Evolutionary conservation across 192 early-diverging fungal species (phyloP), one percentile per base, ranked within the genome.

Genomic region (Entrophospora sp.): DNA sequence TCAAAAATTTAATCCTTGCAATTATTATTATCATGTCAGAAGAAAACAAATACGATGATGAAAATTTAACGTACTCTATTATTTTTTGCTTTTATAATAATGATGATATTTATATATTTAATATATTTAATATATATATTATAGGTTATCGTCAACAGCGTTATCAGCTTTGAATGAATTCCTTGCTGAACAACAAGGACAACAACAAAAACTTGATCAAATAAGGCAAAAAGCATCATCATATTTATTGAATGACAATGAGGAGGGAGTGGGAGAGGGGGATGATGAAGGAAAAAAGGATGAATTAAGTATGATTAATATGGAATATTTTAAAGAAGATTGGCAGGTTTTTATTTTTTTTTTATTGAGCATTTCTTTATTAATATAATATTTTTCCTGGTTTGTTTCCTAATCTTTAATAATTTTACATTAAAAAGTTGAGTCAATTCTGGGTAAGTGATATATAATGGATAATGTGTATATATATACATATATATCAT

Each of bases 241-340:
- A 18, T 53, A 13, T 40, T 32, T 24, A 31, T n/a, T 42, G 30
- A 37, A 20, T 18, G 51, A 55, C 55, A 51, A 20, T 45, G 51
- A 27, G 20, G 13, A 16, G 2, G 30, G 36, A 30, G 13, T 73
- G 34, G 70, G 65, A 70, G 10, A 38, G 2, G 16, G 52, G 34
- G 61, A 62, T 9, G 65, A 66, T 10, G 64, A 73, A 10, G 28
- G 36, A 16, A 48, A 48, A 14, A 25, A 69, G 18, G 38, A 67
- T 16, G 69, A 69, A 24, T 60, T 76, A 22, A 34, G 67, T 28
- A 73, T 75, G 32, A 43, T 69, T 32, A 70, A 77, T 35, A 90
- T 91, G 81, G 75, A 77, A 16, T 74, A 71, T 40, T 92, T 91
- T 75, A 79, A 77, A 30, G 89, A 92, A 67, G 88, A 92, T 72